Percentiles rank a stretch among this genome's conserved stretches.
Conservation (phyloP, 2,329 filamentous ascomycete species). For the Dryadomyces sulphureus region DNA sequence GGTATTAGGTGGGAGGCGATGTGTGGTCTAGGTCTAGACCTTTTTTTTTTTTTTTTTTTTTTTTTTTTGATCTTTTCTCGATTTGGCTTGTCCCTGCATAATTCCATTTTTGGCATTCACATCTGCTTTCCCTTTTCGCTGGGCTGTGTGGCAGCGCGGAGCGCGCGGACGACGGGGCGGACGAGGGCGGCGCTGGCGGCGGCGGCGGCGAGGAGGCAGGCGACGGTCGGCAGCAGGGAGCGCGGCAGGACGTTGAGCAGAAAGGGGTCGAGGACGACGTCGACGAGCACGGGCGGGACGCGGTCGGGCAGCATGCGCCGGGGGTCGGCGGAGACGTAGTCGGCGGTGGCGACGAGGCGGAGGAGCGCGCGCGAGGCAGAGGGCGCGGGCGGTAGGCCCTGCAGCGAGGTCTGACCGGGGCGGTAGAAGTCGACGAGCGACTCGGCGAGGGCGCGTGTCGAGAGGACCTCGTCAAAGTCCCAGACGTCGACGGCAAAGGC, state of each 20-base stretch:
- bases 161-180: constrained; percentile 18
- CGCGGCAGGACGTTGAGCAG: constrained; percentile 58
- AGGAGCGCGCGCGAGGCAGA: constrained; percentile 52
- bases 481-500: constrained; percentile 56
- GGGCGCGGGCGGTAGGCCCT: constrained; percentile 21
- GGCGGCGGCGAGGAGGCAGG: constrained; percentile 53
- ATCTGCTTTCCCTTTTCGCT: neutral
- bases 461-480: constrained; percentile 44
- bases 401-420: neutral
- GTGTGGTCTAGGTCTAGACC: too few species aligned
- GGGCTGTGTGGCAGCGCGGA: constrained; percentile 11
- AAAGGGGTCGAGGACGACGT: constrained; percentile 78
- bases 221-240: constrained; percentile 58
- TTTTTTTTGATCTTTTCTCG: neutral
- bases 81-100: neutral
- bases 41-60: neutral
- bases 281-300: constrained; percentile 60
- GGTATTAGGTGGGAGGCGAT: neutral
- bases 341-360: constrained; percentile 59
- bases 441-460: constrained; percentile 45
- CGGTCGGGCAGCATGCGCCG: constrained; percentile 50
- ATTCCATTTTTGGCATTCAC: neutral
- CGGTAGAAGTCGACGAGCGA: constrained; percentile 46
- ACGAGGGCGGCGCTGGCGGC: constrained; percentile 26
- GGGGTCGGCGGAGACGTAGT: constrained; percentile 66